phyloP scores from a whole-genome alignment of 768 basidiomycete species.

The Boletus insuetus region DNA sequence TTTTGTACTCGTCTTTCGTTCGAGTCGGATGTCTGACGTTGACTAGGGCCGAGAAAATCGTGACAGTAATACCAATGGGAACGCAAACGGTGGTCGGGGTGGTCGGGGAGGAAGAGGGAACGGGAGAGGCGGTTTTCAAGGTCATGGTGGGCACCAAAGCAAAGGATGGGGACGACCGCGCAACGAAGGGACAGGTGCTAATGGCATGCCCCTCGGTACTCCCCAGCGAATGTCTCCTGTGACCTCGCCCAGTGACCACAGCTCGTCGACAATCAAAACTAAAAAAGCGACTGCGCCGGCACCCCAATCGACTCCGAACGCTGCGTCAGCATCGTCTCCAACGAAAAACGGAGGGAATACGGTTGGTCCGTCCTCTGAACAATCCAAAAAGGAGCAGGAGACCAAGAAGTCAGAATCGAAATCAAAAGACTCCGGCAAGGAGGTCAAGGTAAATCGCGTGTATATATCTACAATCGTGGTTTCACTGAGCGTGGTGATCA shows the following conservation, averaged over 20 bases:
- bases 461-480: not conserved
- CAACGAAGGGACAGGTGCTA: conserved; percentile 54
- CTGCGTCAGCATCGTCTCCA: not conserved
- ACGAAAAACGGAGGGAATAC: conserved; percentile 1
- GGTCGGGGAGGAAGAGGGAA: conserved; percentile 31
- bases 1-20: not conserved
- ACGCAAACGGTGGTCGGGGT: conserved; percentile 5
- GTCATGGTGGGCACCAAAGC: conserved; percentile 24
- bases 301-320: not conserved
- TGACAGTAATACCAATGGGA: conserved; percentile 6
- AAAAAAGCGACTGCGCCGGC: not conserved
- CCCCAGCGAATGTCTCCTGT: conserved; percentile 50
- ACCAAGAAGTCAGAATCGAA: conserved; percentile 14
- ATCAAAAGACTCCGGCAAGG: conserved; percentile 2
- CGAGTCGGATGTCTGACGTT: not conserved
- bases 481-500: conserved; percentile 6
- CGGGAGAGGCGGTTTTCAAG: conserved; percentile 33
- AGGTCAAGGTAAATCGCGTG: conserved; percentile 15
- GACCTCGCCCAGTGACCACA: conserved; percentile 20
- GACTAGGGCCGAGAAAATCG: not conserved
- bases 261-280: not conserved
- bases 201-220: conserved; percentile 68
- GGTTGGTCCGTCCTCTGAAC: not conserved
- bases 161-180: conserved; percentile 21
- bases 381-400: conserved; percentile 18